Evolutionary conservation across 169 alveolate species (phyloP).

Genomic region (Cystoisospora suis): DNA sequence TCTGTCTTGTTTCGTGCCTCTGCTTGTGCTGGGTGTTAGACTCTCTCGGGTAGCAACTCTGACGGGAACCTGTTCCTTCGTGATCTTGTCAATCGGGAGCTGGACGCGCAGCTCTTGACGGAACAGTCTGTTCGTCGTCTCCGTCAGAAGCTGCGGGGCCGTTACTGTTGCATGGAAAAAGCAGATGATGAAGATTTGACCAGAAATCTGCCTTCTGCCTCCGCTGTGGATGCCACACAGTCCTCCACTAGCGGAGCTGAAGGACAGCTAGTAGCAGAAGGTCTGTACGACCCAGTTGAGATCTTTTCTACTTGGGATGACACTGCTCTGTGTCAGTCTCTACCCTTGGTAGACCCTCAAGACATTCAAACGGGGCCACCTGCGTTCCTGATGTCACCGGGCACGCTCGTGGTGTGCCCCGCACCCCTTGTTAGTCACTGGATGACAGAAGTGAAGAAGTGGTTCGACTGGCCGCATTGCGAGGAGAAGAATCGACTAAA

Average conservation of each 20-base stretch:
- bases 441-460: constrained; percentile 33
- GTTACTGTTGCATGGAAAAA: not conserved
- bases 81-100: not conserved
- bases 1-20: not conserved
- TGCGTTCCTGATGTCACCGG: constrained; percentile 12
- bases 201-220: not conserved
- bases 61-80: constrained; percentile 3
- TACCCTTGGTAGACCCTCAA: not conserved
- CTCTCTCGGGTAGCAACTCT: not conserved
- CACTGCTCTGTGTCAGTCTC: not conserved
- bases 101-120: not conserved
- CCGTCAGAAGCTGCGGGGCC: not conserved
- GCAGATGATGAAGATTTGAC: not conserved
- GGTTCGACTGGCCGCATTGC: constrained; percentile 47
- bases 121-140: not conserved
- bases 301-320: not conserved
- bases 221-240: not conserved
- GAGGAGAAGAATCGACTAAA: constrained; percentile 1
- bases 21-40: too few relatives aligned
- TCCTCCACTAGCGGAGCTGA: not conserved
- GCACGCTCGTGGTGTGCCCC: constrained; percentile 37
- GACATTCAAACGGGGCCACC: not conserved
- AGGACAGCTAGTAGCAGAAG: not conserved
- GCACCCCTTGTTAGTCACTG: constrained; percentile 45
- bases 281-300: not conserved